phyloP scores from a whole-genome alignment of 176 grass and related monocot species.

The Oryza coarctata region DNA sequence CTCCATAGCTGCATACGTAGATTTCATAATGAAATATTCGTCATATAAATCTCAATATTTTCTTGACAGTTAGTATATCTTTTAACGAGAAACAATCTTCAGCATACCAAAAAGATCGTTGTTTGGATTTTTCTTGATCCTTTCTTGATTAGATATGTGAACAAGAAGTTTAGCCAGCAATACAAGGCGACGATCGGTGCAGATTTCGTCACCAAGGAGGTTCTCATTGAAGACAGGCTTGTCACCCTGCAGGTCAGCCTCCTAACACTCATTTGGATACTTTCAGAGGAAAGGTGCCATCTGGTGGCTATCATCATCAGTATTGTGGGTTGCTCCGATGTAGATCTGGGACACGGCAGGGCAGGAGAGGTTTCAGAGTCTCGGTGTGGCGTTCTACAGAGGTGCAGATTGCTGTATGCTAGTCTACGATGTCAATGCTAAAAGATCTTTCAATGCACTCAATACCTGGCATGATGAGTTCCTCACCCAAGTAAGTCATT shows the following conservation, averaged over 20 bases:
- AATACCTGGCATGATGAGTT: constrained; percentile 91
- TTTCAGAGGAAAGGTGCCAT: neutral
- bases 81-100: neutral
- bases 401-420: constrained; percentile 92
- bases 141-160: constrained; percentile 63
- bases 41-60: neutral
- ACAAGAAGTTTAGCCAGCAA: constrained; percentile 96
- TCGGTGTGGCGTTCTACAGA: constrained; percentile 96
- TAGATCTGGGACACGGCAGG: constrained; percentile 99
- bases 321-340: neutral
- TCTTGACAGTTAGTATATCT: neutral
- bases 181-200: constrained; percentile 98
- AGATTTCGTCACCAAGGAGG: constrained; percentile 96
- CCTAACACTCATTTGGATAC: neutral
- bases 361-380: constrained; percentile 98
- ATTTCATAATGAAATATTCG: too few relatives aligned
- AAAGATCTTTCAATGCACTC: constrained; percentile 73
- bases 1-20: too few relatives aligned
- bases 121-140: constrained; percentile 31
- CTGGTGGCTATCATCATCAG: neutral
- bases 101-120: neutral
- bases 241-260: constrained; percentile 84
- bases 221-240: constrained; percentile 80
- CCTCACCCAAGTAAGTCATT: constrained; percentile 67
- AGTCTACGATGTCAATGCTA: constrained; percentile 92